Evolutionary conservation across 768 basidiomycete genomes (phyloP), one percentile per base, ranked within the genome.

Genomic region (Jaapia argillacea): DNA sequence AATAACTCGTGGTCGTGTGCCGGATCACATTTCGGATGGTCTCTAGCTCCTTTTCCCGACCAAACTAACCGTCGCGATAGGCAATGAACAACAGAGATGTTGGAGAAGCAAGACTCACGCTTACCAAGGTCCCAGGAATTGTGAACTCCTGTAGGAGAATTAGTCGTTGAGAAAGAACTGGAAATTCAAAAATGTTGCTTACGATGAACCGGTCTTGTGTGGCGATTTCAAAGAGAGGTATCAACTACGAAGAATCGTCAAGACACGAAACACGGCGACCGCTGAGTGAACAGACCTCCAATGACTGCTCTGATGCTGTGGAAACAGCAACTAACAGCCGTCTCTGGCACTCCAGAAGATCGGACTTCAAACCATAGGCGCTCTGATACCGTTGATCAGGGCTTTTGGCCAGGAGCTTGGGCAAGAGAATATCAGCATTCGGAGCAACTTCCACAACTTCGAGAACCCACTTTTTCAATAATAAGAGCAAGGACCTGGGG

Each of bases 371-470:
- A 0, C 84, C 84, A 51, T 75, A 70, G 1, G 81, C 81, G 55
- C 79, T 80, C 54, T 82, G 81, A 53, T 86, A 86, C 38, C 84
- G 70, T 31, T 60, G 53, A 55, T 84, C 82, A 1, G 83, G 81
- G 44, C 67, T 72, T 58, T 86, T 86, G 4, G 70, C 60, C n/a
- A 84, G 66, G 23, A 85, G 69, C 79, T 82, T n/a, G 45, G 24
- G 24, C 26, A 36, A 16, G 28, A 7, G 42, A 41, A 47, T 48
- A 35, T 36, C 16, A 24, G 36, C 37, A n/a, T n/a, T n/a, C n/a
- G n/a, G n/a, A 36, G 41, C 35, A 4, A 4, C 24, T n/a, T 31
- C n/a, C 16, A 14, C 36, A 21, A 16, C 18, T 33, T 6, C 40
- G 16, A 16, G 21, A 28, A 41, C 56, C 36, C 50, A 72, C 79